phyloP scores from a whole-genome alignment of 208 protist genomes.

The Acanthamoeba culbertsoni region DNA sequence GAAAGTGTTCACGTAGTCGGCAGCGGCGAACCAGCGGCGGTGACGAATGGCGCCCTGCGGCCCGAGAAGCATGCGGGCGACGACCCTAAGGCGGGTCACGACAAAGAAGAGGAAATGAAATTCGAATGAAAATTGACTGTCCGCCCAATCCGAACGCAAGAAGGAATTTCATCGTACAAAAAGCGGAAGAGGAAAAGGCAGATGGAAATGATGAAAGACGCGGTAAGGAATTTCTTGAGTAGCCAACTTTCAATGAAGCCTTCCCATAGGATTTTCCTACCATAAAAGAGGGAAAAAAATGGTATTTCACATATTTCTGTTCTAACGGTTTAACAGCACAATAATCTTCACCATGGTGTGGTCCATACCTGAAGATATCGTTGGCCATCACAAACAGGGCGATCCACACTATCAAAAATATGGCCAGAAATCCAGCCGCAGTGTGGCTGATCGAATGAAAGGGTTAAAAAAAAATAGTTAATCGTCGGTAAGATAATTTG shows the following conservation, averaged over 20 bases:
- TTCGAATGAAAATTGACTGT: background rate
- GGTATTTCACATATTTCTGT: background rate
- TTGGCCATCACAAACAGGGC: background rate
- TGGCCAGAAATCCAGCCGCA: background rate
- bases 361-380: background rate
- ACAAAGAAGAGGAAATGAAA: background rate
- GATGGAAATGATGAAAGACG: background rate
- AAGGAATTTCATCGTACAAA: background rate
- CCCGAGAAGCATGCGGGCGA: background rate
- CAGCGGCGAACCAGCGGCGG: background rate
- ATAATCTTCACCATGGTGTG: background rate
- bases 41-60: background rate
- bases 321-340: background rate
- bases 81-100: background rate
- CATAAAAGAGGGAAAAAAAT: background rate
- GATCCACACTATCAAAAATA: background rate
- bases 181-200: constrained; percentile 45
- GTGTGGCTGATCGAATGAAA: background rate
- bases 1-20: constrained; percentile 45
- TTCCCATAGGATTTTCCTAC: background rate
- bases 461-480: background rate
- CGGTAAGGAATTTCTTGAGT: background rate
- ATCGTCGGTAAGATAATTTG: background rate
- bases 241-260: background rate
- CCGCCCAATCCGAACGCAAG: background rate